phyloP scores from a whole-genome alignment of 208 protist species.

The Trypanosoma lewisi region DNA sequence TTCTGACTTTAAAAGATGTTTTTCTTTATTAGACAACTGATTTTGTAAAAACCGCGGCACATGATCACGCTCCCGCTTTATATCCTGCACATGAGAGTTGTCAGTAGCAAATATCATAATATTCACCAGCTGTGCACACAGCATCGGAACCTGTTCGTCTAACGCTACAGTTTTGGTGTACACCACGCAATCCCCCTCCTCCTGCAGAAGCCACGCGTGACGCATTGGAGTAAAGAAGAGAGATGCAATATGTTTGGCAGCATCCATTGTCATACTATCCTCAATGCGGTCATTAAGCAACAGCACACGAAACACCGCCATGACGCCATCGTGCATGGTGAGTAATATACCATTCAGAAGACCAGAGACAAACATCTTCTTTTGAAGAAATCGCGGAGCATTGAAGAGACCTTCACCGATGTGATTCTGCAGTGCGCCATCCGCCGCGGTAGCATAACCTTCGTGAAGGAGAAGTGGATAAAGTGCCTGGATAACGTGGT shows the following conservation, averaged over 20 bases:
- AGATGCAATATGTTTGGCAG: slow-evolving; percentile 43
- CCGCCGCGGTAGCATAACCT: neutral
- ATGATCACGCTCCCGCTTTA: neutral
- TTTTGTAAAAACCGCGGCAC: slow-evolving; percentile 10
- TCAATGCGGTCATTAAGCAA: slow-evolving; percentile 64
- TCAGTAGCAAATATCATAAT: slow-evolving; percentile 39
- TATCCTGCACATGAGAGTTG: neutral
- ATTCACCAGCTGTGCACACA: slow-evolving; percentile 46
- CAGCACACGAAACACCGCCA: slow-evolving; percentile 49
- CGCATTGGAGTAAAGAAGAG: slow-evolving; percentile 30
- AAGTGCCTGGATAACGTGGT: slow-evolving; percentile 46
- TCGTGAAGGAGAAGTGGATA: slow-evolving; percentile 67
- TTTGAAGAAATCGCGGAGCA: slow-evolving; percentile 29
- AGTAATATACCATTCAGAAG: slow-evolving; percentile 65
- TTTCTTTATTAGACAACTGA: neutral
- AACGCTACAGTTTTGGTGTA: slow-evolving; percentile 16
- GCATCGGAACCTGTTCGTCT: slow-evolving; percentile 34
- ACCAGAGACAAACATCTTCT: slow-evolving; percentile 30
- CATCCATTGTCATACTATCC: slow-evolving; percentile 41
- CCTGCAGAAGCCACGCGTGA: slow-evolving; percentile 12
- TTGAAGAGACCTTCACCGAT: slow-evolving; percentile 47
- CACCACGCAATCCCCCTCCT: slow-evolving; percentile 12
- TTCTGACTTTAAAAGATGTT: slow-evolving; percentile 42
- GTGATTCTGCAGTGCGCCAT: slow-evolving; percentile 31
- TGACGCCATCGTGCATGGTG: slow-evolving; percentile 33